These are phyloP conservation scores for Hebeloma cylindrosporum DNA, from an alignment of 768 basidiomycete genomes.

Conservation along the genomic window DNA sequence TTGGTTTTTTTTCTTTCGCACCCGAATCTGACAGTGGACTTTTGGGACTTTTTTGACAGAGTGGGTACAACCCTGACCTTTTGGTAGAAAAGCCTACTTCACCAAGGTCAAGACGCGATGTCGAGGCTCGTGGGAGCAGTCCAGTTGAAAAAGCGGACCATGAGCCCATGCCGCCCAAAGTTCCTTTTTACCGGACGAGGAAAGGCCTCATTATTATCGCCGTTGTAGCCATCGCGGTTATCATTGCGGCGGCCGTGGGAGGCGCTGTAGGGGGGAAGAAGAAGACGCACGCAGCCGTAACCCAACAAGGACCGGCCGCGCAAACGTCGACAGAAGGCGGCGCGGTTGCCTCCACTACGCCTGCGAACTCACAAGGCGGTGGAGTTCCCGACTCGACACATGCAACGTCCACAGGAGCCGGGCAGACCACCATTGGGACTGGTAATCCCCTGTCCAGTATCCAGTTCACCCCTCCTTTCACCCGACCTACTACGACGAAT, in stretches of 20 bases:
- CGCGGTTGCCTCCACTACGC: no score
- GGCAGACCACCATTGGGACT: no score
- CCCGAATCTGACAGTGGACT: neutral
- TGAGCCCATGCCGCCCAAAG: constrained; percentile 40
- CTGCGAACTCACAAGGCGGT: no score
- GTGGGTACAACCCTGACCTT: constrained; percentile 29
- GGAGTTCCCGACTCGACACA: no score
- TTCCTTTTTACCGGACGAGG: constrained; percentile 45
- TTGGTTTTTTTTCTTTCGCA: neutral
- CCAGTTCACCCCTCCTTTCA: no score
- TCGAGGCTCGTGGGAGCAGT: constrained; percentile 10
- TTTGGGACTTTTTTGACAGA: constrained; percentile 13
- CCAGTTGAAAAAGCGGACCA: neutral
- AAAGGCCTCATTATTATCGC: constrained; percentile 44
- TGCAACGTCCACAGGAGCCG: no score
- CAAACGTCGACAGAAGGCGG: no score
- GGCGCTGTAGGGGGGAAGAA: constrained; percentile 52
- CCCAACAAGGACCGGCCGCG: no score
- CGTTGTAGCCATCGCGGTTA: constrained; percentile 38
- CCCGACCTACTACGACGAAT: no score
- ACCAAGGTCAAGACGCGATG: constrained; percentile 15
- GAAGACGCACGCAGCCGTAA: no score
- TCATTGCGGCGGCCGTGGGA: constrained; percentile 56
- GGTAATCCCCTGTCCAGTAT: no score
- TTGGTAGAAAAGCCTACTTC: constrained; percentile 17